These are phyloP conservation scores for Neltuma alba DNA, from an alignment of 306 rosid genomes.

Conservation along the genomic window DNA sequence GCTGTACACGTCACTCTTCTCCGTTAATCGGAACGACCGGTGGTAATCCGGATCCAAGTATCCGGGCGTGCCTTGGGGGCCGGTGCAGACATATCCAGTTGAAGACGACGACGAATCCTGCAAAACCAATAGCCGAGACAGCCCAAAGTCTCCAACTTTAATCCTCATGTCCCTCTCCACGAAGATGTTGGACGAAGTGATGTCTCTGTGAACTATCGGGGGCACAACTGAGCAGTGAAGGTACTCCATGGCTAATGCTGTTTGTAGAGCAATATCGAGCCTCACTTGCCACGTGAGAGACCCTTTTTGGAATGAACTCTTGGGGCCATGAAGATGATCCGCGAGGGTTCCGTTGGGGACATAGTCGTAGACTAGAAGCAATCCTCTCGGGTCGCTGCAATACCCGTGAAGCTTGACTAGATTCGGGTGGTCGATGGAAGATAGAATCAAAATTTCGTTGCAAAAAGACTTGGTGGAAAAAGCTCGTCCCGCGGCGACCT, in stretches of 20 bases:
- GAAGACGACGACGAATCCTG: slow-evolving; percentile 58
- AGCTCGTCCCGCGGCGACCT: slow-evolving; percentile 38
- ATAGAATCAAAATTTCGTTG: slow-evolving; percentile 88
- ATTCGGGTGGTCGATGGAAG: slow-evolving; percentile 81
- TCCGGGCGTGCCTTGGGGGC: slow-evolving; percentile 97
- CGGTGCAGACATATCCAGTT: slow-evolving; percentile 84
- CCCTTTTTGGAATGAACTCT: slow-evolving; percentile 43
- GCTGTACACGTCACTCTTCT: slow-evolving; percentile 95
- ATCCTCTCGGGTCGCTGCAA: slow-evolving; percentile 90
- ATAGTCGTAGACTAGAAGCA: slow-evolving; percentile 77
- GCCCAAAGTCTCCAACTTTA: slow-evolving; percentile 94
- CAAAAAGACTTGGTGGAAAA: slow-evolving; percentile 83
- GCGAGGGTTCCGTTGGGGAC: slow-evolving; percentile 91
- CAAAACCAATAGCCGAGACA: slow-evolving; percentile 69
- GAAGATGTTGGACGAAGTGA: slow-evolving; percentile 82
- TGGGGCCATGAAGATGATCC: slow-evolving; percentile 77
- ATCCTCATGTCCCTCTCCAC: slow-evolving; percentile 87
- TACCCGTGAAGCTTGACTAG: slow-evolving; percentile 94
- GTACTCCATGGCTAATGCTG: slow-evolving; percentile 92
- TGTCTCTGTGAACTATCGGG: slow-evolving; percentile 87
- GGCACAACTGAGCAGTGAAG: slow-evolving; percentile 81
- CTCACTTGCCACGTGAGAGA: slow-evolving; percentile 74
- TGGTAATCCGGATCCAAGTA: slow-evolving; percentile 95
- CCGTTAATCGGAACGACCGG: slow-evolving; percentile 86
- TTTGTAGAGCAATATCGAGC: slow-evolving; percentile 77